Evolutionary conservation across 345 rosid genomes (phyloP).

Genomic region (Boechera stricta): DNA sequence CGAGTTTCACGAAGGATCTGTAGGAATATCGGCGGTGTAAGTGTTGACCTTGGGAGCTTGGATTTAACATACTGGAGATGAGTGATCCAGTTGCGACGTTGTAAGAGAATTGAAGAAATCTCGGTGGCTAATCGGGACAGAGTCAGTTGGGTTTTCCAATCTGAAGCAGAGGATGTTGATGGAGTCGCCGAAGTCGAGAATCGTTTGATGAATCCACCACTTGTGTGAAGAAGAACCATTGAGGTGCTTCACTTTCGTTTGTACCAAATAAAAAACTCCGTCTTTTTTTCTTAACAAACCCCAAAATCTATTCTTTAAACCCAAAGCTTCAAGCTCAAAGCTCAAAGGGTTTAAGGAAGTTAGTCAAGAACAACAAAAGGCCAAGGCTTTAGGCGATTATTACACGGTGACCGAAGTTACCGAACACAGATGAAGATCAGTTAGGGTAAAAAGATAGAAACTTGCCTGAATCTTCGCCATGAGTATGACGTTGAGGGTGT

Average conservation of each 20-base stretch:
- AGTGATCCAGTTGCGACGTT: constrained; percentile 56
- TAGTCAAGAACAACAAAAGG: neutral
- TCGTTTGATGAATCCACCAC: constrained; percentile 33
- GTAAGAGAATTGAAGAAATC: constrained; percentile 63
- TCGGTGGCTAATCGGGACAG: constrained; percentile 52
- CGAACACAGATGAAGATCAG: neutral
- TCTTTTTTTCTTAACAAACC: neutral
- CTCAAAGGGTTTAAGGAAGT: neutral
- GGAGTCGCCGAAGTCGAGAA: constrained; percentile 49
- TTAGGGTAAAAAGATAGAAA: neutral
- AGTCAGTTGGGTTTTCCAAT: constrained; percentile 60
- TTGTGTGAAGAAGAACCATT: constrained; percentile 30
- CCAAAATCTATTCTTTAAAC: neutral
- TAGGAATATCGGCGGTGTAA: constrained; percentile 57
- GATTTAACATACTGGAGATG: constrained; percentile 51
- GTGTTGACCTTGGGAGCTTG: constrained; percentile 49
- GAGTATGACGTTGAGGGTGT: neutral
- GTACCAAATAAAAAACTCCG: neutral
- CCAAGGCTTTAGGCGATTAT: neutral
- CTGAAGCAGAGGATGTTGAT: constrained; percentile 38
- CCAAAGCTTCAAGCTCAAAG: neutral
- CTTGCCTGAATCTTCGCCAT: neutral
- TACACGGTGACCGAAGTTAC: neutral
- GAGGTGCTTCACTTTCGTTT: neutral
- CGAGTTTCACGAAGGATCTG: constrained; percentile 60